phyloP scores from a whole-genome alignment of 2,329 filamentous ascomycete genomes.

The Plectosphaerella sp. region DNA sequence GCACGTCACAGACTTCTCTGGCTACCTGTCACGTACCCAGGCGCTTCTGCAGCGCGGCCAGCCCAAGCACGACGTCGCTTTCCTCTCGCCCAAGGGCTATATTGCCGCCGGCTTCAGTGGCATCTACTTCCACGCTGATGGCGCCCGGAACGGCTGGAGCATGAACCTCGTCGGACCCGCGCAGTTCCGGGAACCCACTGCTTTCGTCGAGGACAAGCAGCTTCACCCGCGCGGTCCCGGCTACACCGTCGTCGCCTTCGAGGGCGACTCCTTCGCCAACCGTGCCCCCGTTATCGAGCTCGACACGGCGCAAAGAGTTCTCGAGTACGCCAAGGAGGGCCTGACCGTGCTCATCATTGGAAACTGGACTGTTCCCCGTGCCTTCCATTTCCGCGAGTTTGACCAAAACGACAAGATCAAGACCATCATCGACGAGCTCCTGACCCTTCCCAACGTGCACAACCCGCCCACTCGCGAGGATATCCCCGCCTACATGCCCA shows the following conservation, averaged over 20 bases:
- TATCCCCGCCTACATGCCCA: slow-evolving; percentile 2
- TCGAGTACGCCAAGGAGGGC: slow-evolving; percentile 4
- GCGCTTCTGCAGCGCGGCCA: slow-evolving; percentile 4
- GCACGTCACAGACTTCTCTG: slow-evolving; percentile 8
- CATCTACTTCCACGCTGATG: slow-evolving; percentile 1
- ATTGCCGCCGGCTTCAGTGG: slow-evolving; percentile 7
- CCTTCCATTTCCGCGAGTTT: slow-evolving; percentile 3
- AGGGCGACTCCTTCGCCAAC: slow-evolving; percentile 1
- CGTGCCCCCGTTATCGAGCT: slow-evolving; percentile 1
- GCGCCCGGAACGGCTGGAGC: slow-evolving; percentile 5
- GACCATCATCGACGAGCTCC: slow-evolving; percentile 4
- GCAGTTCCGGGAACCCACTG: slow-evolving; percentile 7
- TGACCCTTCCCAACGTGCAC: slow-evolving; percentile 5
- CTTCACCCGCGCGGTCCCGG: slow-evolving; percentile 1
- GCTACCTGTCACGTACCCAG: slow-evolving; percentile 4
- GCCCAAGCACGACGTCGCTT: slow-evolving; percentile 9
- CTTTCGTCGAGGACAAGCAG: slow-evolving; percentile 1
- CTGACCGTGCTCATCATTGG: not conserved
- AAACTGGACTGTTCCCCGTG: slow-evolving; percentile 1
- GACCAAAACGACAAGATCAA: slow-evolving; percentile 4
- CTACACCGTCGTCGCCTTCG: slow-evolving; percentile 1
- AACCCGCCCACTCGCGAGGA: slow-evolving; percentile 3
- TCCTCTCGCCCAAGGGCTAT: slow-evolving; percentile 8
- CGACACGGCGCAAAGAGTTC: slow-evolving; percentile 1
- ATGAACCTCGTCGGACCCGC: slow-evolving; percentile 6